These are phyloP conservation scores for Oxytropis ochrocephala DNA, from an alignment of 306 rosid species.

Conservation along the genomic window DNA sequence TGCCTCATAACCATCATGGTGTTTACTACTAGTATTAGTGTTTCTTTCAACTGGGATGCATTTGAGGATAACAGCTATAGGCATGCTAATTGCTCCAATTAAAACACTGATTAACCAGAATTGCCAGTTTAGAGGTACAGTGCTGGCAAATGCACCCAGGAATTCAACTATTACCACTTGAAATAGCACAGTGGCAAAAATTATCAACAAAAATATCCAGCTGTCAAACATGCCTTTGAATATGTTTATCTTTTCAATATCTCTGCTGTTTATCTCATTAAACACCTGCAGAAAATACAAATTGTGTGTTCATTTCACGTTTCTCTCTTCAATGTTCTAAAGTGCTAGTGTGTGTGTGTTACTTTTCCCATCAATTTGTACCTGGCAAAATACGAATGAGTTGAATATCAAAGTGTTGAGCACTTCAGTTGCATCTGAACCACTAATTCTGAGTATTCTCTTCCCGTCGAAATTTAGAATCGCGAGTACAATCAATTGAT, in stretches of 20 bases:
- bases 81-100: slow-evolving; percentile 74
- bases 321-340: no score
- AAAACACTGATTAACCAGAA: slow-evolving; percentile 67
- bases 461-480: slow-evolving; percentile 62
- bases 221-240: slow-evolving; percentile 71
- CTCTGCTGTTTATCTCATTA: slow-evolving; percentile 89
- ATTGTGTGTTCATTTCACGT: no score
- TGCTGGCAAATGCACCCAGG: slow-evolving; percentile 82
- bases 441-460: slow-evolving; percentile 54
- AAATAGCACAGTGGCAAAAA: slow-evolving; percentile 50
- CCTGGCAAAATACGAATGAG: slow-evolving; percentile 95
- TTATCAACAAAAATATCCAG: slow-evolving; percentile 67
- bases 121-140: slow-evolving; percentile 89
- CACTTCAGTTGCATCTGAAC: slow-evolving; percentile 53
- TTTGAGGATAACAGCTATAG: slow-evolving; percentile 64
- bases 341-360: no score
- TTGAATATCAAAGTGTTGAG: slow-evolving; percentile 88
- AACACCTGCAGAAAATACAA: slow-evolving; percentile 63
- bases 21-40: slow-evolving; percentile 13
- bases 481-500: slow-evolving; percentile 65
- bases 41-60: slow-evolving; percentile 68
- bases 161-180: slow-evolving; percentile 75
- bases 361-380: background rate
- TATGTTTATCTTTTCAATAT: slow-evolving; percentile 73
- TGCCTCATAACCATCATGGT: slow-evolving; percentile 73